phyloP scores from a whole-genome alignment of 148 eudicot genomes.

The Rhododendron simsii region DNA sequence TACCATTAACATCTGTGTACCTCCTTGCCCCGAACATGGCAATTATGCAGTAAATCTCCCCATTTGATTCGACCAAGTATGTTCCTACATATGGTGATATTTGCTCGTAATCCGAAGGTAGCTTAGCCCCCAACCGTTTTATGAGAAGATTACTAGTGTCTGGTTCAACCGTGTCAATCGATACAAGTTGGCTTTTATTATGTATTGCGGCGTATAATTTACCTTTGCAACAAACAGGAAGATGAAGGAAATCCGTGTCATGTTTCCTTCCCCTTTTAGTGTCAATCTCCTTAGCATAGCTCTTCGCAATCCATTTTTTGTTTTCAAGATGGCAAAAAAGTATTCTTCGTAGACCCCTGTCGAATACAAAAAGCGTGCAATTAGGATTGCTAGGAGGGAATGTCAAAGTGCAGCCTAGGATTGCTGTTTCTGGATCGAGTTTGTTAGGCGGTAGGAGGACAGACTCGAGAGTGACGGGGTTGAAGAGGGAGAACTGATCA shows the following conservation, averaged over 20 bases:
- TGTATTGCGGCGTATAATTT: background rate
- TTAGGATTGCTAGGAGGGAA: background rate
- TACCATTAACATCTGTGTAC: background rate
- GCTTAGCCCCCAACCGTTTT: background rate
- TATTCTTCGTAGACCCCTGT: background rate
- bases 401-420: background rate
- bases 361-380: background rate
- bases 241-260: background rate
- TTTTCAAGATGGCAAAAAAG: background rate
- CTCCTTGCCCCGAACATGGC: background rate
- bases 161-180: background rate
- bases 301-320: background rate
- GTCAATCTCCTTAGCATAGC: background rate
- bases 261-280: background rate
- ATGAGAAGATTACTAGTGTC: background rate
- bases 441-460: background rate
- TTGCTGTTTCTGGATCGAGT: background rate
- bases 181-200: background rate
- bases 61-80: background rate
- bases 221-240: background rate
- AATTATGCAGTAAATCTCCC: background rate
- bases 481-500: background rate
- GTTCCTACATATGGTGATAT: background rate
- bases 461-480: constrained; percentile 2
- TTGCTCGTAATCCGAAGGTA: background rate